phyloP scores from a whole-genome alignment of 1,284 basidiomycete genomes.

The Neonothopanus nambi region DNA sequence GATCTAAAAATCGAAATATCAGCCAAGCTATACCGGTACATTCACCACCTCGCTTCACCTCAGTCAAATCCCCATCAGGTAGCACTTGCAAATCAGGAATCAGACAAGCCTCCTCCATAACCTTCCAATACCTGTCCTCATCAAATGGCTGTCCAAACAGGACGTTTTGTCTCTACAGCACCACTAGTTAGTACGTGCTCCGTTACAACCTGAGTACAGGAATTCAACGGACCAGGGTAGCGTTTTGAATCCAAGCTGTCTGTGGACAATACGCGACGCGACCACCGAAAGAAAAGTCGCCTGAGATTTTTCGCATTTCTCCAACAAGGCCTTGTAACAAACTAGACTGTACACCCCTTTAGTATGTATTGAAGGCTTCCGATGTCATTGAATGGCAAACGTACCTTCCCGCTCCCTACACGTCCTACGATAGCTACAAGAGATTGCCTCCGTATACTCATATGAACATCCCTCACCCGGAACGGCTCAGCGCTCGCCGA shows the following conservation, averaged over 20 bases:
- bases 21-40: slow-evolving; percentile 10
- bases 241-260: slow-evolving; percentile 84
- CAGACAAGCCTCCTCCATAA: slow-evolving; percentile 62
- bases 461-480: slow-evolving; percentile 49
- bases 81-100: slow-evolving; percentile 71
- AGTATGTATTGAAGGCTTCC: not conserved
- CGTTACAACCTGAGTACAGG: not conserved
- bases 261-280: slow-evolving; percentile 77
- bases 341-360: slow-evolving; percentile 51
- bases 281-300: slow-evolving; percentile 61
- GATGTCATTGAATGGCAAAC: not conserved
- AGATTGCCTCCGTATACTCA: slow-evolving; percentile 57
- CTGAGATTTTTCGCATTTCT: slow-evolving; percentile 64
- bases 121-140: slow-evolving; percentile 67
- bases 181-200: not conserved
- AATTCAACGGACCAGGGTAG: slow-evolving; percentile 54
- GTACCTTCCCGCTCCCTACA: slow-evolving; percentile 53
- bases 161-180: slow-evolving; percentile 57
- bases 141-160: slow-evolving; percentile 71
- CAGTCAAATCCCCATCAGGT: slow-evolving; percentile 75
- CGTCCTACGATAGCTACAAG: slow-evolving; percentile 69
- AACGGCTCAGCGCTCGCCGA: slow-evolving; percentile 35
- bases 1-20: slow-evolving; percentile 40
- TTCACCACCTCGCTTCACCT: slow-evolving; percentile 36
- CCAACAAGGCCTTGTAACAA: slow-evolving; percentile 72